These are phyloP conservation scores for Rhododendron williamsianum DNA, from an alignment of 148 eudicot genomes.

Conservation along the genomic window DNA sequence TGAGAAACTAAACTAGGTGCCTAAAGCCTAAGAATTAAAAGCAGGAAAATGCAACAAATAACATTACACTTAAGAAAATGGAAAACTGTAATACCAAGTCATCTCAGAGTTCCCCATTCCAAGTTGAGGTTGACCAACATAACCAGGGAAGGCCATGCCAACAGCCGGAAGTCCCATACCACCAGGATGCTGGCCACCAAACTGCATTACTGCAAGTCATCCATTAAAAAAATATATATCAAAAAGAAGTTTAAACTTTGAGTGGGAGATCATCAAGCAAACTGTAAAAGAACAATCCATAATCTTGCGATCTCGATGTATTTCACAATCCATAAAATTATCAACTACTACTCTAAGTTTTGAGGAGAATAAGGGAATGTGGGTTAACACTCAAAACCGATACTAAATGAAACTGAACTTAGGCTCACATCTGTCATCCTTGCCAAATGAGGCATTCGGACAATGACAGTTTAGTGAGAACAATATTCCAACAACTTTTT, in stretches of 20 bases:
- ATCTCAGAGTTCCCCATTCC: slow-evolving; percentile 85
- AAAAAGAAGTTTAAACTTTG: not conserved
- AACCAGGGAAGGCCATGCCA: slow-evolving; percentile 99
- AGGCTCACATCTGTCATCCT: not conserved
- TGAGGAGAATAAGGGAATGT: not conserved
- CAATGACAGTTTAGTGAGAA: not conserved
- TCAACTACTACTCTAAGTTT: not conserved
- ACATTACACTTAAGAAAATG: not conserved
- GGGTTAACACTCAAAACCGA: not conserved
- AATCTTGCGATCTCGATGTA: not conserved
- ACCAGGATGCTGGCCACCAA: slow-evolving; percentile 83
- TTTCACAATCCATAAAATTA: not conserved
- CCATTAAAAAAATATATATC: not conserved
- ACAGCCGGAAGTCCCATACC: slow-evolving; percentile 93
- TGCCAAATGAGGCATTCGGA: not conserved
- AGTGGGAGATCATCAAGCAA: not conserved
- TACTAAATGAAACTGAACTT: not conserved
- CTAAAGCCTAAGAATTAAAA: not conserved
- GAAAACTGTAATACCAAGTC: slow-evolving; percentile 61
- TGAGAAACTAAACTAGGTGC: not conserved
- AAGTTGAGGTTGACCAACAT: slow-evolving; percentile 70
- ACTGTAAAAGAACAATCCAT: not conserved
- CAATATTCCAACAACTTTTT: not conserved
- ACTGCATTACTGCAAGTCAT: slow-evolving; percentile 73
- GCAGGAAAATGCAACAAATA: not conserved